Evolutionary conservation across 2,329 filamentous ascomycete species (phyloP).

Genomic region (Paecilomyces variotii): DNA sequence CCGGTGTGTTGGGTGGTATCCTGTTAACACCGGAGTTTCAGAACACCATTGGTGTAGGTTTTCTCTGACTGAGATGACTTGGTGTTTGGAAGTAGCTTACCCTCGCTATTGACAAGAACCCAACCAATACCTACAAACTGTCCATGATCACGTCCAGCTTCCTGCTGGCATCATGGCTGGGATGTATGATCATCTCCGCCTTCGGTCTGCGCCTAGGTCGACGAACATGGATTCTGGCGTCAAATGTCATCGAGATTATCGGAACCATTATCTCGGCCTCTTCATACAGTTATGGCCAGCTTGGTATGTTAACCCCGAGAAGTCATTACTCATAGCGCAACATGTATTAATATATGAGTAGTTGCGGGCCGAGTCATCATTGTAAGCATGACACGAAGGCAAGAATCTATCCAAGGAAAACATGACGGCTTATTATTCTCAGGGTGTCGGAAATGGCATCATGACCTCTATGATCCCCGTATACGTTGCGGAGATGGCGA

Average conservation of each 20-base stretch:
- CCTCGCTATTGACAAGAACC: not conserved
- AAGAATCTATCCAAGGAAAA: not conserved
- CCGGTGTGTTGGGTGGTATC: constrained; percentile 26
- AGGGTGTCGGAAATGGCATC: constrained; percentile 27
- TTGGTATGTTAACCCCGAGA: constrained; percentile 3
- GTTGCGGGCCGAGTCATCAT: constrained; percentile 20
- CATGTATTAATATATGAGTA: not conserved
- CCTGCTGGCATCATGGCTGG: constrained; percentile 23
- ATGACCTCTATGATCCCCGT: constrained; percentile 20
- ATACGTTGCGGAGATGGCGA: constrained; percentile 24
- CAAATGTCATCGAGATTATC: constrained; percentile 18
- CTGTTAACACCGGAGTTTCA: constrained; percentile 21
- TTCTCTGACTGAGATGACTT: not conserved
- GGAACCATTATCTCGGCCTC: constrained; percentile 21
- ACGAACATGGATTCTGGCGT: constrained; percentile 18
- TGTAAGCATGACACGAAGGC: constrained; percentile 5
- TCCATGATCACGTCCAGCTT: constrained; percentile 24
- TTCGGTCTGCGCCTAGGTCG: constrained; percentile 18
- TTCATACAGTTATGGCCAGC: constrained; percentile 18
- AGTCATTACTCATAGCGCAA: not conserved
- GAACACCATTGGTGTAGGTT: constrained; percentile 19
- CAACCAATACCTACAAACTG: constrained; percentile 12
- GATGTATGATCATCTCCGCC: constrained; percentile 16
- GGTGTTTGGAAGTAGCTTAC: not conserved
- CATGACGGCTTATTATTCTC: not conserved